These are phyloP conservation scores for Basidioascus undulatus DNA, from an alignment of 768 basidiomycete species.

Conservation along the genomic window DNA sequence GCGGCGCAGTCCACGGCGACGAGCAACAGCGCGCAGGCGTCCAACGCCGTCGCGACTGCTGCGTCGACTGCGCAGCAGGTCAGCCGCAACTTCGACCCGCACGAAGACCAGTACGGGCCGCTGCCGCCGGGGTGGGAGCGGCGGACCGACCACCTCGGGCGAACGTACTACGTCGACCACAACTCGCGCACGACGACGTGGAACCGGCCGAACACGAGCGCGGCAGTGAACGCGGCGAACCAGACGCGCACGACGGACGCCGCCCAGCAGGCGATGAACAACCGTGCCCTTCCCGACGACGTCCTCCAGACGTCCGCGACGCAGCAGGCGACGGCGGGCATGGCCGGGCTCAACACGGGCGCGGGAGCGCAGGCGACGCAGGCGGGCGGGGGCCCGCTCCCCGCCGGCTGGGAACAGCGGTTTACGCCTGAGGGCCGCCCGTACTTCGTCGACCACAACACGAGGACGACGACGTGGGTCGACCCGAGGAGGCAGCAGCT, in stretches of 20 bases:
- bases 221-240: slow-evolving; percentile 42
- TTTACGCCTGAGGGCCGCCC: slow-evolving; percentile 95
- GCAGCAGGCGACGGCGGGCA: slow-evolving; percentile 10
- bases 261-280: slow-evolving; percentile 23
- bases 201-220: slow-evolving; percentile 78
- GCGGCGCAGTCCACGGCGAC: slow-evolving; percentile 22
- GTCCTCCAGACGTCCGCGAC: slow-evolving; percentile 15
- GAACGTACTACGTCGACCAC: slow-evolving; percentile 97
- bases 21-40: slow-evolving; percentile 15
- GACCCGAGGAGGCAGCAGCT: slow-evolving; percentile 92
- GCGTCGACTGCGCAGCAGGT: slow-evolving; percentile 22
- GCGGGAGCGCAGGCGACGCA: slow-evolving; percentile 25
- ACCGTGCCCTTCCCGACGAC: slow-evolving; percentile 20
- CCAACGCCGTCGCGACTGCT: slow-evolving; percentile 7
- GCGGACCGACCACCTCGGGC: slow-evolving; percentile 79
- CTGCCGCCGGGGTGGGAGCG: slow-evolving; percentile 88
- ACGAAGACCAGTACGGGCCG: slow-evolving; percentile 78
- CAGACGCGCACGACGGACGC: slow-evolving; percentile 45
- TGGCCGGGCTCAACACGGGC: slow-evolving; percentile 12
- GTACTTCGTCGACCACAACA: slow-evolving; percentile 99
- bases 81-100: slow-evolving; percentile 69
- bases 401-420: slow-evolving; percentile 96
- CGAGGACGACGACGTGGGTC: slow-evolving; percentile 98
- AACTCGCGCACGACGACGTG: slow-evolving; percentile 94
- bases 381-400: slow-evolving; percentile 63